These are phyloP conservation scores for Ceratobasidium sp. DNA, from an alignment of 1,284 basidiomycete genomes.

Conservation along the genomic window DNA sequence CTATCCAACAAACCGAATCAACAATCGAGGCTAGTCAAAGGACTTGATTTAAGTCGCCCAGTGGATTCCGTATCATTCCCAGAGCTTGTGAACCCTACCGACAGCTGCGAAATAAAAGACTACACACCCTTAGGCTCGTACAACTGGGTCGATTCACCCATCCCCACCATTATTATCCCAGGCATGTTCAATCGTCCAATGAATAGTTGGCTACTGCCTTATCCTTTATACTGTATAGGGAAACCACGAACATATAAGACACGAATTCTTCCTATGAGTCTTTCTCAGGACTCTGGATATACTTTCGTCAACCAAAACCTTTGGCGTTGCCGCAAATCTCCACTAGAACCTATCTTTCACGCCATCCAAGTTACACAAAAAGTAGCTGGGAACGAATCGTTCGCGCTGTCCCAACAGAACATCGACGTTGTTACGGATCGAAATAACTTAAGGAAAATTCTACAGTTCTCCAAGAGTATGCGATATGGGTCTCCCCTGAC, in stretches of 20 bases:
- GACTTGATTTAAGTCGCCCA: too few relatives aligned
- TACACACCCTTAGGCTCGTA: conserved; percentile 32
- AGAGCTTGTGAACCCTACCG: too few relatives aligned
- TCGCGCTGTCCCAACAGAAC: conserved; percentile 19
- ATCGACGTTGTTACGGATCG: conserved; percentile 5
- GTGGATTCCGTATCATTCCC: too few relatives aligned
- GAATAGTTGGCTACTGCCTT: too few relatives aligned
- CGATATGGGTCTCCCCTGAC: not conserved
- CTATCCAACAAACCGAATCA: too few relatives aligned
- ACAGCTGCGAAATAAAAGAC: conserved; percentile 14
- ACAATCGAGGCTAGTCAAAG: too few relatives aligned
- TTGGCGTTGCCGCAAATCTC: conserved; percentile 22
- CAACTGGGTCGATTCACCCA: conserved; percentile 32
- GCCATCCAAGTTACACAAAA: not conserved
- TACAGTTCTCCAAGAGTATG: not conserved
- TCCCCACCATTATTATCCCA: conserved; percentile 36
- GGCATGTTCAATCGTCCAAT: not conserved
- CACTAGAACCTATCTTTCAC: conserved; percentile 11
- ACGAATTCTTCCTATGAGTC: not conserved
- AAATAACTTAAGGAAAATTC: not conserved
- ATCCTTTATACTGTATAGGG: not conserved
- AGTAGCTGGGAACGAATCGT: not conserved
- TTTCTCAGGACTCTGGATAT: not conserved
- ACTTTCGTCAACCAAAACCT: conserved; percentile 11
- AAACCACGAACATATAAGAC: not conserved